phyloP scores from a whole-genome alignment of 2,329 filamentous ascomycete species.

The Colletotrichum cordylinicola region DNA sequence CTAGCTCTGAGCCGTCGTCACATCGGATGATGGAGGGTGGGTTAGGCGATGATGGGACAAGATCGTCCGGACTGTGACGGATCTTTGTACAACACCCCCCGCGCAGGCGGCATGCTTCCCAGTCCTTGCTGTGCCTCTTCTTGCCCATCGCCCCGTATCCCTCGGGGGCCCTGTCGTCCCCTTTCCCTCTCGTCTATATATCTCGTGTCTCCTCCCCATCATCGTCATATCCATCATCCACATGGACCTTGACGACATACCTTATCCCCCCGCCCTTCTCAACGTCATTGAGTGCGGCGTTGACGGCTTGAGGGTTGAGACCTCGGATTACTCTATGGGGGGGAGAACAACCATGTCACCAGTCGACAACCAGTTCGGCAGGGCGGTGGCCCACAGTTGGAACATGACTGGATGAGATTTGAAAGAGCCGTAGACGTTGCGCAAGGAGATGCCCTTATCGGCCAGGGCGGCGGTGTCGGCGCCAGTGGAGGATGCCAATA shows the following conservation, averaged over 20 bases:
- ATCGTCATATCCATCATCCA: background rate
- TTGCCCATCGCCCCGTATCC: background rate
- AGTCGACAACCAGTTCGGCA: background rate
- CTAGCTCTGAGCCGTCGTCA: conserved; percentile 3
- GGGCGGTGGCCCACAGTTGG: background rate
- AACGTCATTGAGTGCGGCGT: background rate
- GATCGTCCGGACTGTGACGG: conserved; percentile 17
- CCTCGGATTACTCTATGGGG: background rate
- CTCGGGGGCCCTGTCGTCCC: background rate
- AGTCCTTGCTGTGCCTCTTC: background rate
- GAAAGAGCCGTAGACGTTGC: background rate
- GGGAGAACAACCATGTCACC: background rate
- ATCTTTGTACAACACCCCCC: conserved; percentile 18
- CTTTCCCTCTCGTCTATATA: conserved; percentile 8
- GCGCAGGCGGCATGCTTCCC: background rate
- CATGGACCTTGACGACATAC: background rate
- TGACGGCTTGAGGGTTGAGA: background rate
- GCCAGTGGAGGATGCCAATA: background rate
- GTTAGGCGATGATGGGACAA: conserved; percentile 16
- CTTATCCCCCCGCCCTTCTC: background rate
- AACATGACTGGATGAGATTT: background rate
- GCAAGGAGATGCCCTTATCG: background rate
- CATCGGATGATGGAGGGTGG: background rate
- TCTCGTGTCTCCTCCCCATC: background rate
- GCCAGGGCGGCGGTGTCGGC: background rate